Conservation (phyloP, 2,329 filamentous ascomycete genomes). For the Fusarium concolor region DNA sequence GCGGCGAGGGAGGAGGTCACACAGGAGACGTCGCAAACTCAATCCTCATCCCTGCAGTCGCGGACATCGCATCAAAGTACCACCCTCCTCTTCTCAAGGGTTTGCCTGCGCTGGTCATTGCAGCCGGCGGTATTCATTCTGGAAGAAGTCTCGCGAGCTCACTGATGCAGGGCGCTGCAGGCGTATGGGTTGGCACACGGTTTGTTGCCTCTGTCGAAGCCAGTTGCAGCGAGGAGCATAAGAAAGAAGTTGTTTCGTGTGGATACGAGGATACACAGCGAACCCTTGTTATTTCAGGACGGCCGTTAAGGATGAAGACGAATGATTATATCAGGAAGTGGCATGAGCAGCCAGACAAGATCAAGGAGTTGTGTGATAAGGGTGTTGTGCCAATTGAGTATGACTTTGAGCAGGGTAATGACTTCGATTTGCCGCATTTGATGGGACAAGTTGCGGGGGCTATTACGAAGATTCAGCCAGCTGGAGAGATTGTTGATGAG, state of each 20-base stretch:
- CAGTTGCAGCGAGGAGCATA: slow-evolving; percentile 83
- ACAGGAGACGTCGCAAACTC: slow-evolving; percentile 88
- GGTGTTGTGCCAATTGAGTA: slow-evolving; percentile 85
- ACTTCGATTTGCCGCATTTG: slow-evolving; percentile 86
- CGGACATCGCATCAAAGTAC: slow-evolving; percentile 82
- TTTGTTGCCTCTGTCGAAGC: slow-evolving; percentile 89
- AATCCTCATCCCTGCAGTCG: slow-evolving; percentile 88
- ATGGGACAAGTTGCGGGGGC: slow-evolving; percentile 94
- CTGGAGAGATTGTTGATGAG: slow-evolving; percentile 84
- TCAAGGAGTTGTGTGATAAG: slow-evolving; percentile 78
- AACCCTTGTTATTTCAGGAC: slow-evolving; percentile 84
- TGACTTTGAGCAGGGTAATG: slow-evolving; percentile 84
- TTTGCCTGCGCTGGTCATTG: slow-evolving; percentile 80
- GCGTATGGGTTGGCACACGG: slow-evolving; percentile 94
- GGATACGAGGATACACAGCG: slow-evolving; percentile 82
- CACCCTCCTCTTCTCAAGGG: slow-evolving; percentile 76
- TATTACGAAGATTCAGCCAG: slow-evolving; percentile 82
- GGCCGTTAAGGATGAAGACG: slow-evolving; percentile 81
- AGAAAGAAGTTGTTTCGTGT: slow-evolving; percentile 84
- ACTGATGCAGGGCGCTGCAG: slow-evolving; percentile 87
- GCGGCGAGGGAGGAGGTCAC: slow-evolving; percentile 92
- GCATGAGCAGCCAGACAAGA: slow-evolving; percentile 80
- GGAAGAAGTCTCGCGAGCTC: slow-evolving; percentile 83
- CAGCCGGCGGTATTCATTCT: slow-evolving; percentile 88
- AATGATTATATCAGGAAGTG: slow-evolving; percentile 88